Evolutionary conservation across 306 rosid genomes (phyloP).

Genomic region (Senna siamea): DNA sequence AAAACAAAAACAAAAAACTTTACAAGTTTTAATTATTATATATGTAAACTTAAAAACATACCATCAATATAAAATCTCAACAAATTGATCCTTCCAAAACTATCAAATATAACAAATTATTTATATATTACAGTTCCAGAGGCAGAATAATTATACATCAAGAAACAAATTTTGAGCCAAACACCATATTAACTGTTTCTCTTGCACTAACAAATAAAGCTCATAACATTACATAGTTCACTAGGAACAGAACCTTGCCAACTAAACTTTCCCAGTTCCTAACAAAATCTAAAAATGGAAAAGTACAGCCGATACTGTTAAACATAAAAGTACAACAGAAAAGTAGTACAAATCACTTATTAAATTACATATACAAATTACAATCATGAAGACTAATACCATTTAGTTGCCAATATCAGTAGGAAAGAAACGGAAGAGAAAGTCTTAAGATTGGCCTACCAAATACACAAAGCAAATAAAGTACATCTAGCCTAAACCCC

Average conservation of each 20-base stretch:
- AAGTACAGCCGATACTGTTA: not conserved
- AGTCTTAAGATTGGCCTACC: not conserved
- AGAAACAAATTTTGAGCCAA: not conserved
- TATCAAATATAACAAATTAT: too few relatives aligned
- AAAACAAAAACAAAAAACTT: too few relatives aligned
- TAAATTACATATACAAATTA: conserved; percentile 8
- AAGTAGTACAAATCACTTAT: conserved; percentile 11
- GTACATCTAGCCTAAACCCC: conserved; percentile 9
- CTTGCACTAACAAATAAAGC: not conserved
- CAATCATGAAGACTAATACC: not conserved
- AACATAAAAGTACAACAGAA: not conserved
- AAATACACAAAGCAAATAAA: not conserved
- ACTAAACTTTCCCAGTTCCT: not conserved
- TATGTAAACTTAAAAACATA: too few relatives aligned
- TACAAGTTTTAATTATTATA: too few relatives aligned
- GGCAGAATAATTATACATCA: not conserved
- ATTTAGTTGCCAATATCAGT: conserved; percentile 19
- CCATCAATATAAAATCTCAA: too few relatives aligned
- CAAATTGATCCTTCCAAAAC: too few relatives aligned
- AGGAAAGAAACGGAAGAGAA: not conserved
- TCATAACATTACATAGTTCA: not conserved
- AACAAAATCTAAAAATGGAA: not conserved
- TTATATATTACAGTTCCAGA: too few relatives aligned
- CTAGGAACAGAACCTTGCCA: not conserved
- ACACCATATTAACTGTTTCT: not conserved